Percentiles rank a stretch among this genome's conserved stretches.
phyloP scores from a whole-genome alignment of 495 filamentous ascomycete genomes.

The Clavariopsis aquatica region DNA sequence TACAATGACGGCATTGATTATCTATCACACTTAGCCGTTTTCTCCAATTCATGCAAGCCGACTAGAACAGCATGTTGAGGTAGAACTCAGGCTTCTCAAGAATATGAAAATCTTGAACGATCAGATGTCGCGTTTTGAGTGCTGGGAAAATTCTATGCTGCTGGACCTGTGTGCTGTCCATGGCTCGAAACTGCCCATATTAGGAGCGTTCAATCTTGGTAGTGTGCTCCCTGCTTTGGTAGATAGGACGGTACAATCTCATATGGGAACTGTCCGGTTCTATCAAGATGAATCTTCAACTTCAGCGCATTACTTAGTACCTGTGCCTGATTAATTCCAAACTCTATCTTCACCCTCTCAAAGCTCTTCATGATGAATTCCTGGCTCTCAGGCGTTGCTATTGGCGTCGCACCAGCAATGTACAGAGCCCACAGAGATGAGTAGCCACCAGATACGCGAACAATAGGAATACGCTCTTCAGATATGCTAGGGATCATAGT shows the following conservation, averaged over 20 bases:
- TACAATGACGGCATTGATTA: no score
- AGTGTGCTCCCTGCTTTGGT: conserved; percentile 1
- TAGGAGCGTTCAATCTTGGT: background rate
- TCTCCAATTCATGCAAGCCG: no score
- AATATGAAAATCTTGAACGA: no score
- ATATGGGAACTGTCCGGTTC: background rate
- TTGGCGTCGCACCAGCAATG: conserved; percentile 19
- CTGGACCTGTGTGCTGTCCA: no score
- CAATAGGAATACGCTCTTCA: conserved; percentile 18
- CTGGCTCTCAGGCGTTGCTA: conserved; percentile 16
- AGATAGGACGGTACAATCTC: conserved; percentile 11
- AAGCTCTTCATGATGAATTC: conserved; percentile 14
- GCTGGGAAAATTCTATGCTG: no score
- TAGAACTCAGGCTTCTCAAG: no score
- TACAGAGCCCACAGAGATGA: conserved; percentile 26
- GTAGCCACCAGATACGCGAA: conserved; percentile 27
- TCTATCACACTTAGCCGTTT: no score
- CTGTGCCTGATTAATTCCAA: conserved; percentile 30
- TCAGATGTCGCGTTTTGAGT: no score
- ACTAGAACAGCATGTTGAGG: no score
- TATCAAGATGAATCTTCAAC: conserved; percentile 10
- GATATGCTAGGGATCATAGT: background rate
- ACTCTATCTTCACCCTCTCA: conserved; percentile 6
- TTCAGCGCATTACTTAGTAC: conserved; percentile 10
- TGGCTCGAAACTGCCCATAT: no score